phyloP scores from a whole-genome alignment of 2,329 filamentous ascomycete genomes.

The Aspergillus quadricinctus region DNA sequence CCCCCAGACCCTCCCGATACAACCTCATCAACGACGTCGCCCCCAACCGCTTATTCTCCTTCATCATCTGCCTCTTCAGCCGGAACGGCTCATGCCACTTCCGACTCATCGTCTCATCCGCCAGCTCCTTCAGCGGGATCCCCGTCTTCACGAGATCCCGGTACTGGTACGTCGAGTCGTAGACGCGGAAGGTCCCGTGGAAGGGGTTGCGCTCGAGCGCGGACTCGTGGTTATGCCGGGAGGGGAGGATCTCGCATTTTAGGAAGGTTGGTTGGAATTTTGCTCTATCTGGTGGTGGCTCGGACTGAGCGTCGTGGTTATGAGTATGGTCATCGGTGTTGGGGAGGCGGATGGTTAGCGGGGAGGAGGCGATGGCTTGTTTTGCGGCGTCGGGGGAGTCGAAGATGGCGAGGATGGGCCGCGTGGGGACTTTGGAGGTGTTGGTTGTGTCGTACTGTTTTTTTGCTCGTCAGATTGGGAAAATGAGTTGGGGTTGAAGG shows the following conservation, averaged over 20 bases:
- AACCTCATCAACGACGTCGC: conserved; percentile 22
- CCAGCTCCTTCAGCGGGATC: conserved; percentile 26
- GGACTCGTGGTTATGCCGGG: conserved; percentile 26
- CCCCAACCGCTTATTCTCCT: conserved; percentile 20
- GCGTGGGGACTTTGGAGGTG: conserved; percentile 13
- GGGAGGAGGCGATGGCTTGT: conserved; percentile 30
- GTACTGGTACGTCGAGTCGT: conserved; percentile 19
- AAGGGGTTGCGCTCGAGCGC: conserved; percentile 31
- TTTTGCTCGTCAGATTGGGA: neutral
- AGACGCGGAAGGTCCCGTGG: conserved; percentile 22
- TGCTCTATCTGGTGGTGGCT: neutral
- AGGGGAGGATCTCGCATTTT: conserved; percentile 23
- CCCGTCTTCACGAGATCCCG: conserved; percentile 26
- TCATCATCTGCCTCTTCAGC: conserved; percentile 16
- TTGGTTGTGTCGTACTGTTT: conserved; percentile 30
- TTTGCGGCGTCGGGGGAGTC: conserved; percentile 32
- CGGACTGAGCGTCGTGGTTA: neutral
- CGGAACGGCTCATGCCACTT: conserved; percentile 18
- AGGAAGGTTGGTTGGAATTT: conserved; percentile 6
- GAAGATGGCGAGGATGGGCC: conserved; percentile 32
- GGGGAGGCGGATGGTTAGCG: conserved; percentile 22
- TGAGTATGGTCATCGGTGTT: neutral
- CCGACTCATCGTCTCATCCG: conserved; percentile 27
- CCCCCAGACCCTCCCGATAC: conserved; percentile 19
- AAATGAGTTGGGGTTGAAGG: neutral